These are phyloP conservation scores for Afroboletus lepidellus DNA, from an alignment of 1,284 basidiomycete genomes.

Conservation along the genomic window DNA sequence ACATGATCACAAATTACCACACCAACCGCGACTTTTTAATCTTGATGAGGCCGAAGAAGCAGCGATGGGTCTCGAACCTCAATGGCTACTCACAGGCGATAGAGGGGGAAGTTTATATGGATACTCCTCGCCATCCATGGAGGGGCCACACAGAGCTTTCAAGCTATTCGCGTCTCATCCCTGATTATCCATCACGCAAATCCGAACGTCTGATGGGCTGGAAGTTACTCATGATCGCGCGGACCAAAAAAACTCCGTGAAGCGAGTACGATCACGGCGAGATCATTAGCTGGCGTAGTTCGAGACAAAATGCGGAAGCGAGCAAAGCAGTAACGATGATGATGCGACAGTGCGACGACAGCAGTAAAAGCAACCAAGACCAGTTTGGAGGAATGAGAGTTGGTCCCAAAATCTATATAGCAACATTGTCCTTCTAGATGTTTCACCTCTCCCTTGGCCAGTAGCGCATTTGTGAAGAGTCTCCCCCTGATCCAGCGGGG, in stretches of 20 bases:
- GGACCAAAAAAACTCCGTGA: constrained; percentile 22
- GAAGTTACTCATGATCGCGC: constrained; percentile 16
- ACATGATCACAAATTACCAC: constrained; percentile 13
- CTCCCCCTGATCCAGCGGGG: constrained; percentile 28
- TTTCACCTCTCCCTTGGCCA: constrained; percentile 29
- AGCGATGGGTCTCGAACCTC: constrained; percentile 8
- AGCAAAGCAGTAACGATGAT: constrained; percentile 13
- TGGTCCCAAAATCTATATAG: constrained; percentile 23
- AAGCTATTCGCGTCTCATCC: neutral
- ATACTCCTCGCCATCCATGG: constrained; percentile 4
- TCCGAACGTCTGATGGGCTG: constrained; percentile 16
- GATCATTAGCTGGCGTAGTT: constrained; percentile 8
- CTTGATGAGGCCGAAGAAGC: constrained; percentile 10
- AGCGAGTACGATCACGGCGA: constrained; percentile 15
- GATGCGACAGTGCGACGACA: constrained; percentile 14
- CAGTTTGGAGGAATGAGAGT: constrained; percentile 10
- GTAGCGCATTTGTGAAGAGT: constrained; percentile 30
- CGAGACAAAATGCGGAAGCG: constrained; percentile 18
- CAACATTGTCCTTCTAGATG: constrained; percentile 10
- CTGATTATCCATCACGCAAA: constrained; percentile 17
- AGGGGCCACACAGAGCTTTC: neutral
- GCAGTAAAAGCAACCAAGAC: constrained; percentile 1
- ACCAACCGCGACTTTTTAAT: constrained; percentile 24
- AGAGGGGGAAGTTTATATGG: neutral
- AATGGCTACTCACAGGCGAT: constrained; percentile 1